phyloP scores from a whole-genome alignment of 2,329 filamentous ascomycete genomes.

The Diplodia intermedia region DNA sequence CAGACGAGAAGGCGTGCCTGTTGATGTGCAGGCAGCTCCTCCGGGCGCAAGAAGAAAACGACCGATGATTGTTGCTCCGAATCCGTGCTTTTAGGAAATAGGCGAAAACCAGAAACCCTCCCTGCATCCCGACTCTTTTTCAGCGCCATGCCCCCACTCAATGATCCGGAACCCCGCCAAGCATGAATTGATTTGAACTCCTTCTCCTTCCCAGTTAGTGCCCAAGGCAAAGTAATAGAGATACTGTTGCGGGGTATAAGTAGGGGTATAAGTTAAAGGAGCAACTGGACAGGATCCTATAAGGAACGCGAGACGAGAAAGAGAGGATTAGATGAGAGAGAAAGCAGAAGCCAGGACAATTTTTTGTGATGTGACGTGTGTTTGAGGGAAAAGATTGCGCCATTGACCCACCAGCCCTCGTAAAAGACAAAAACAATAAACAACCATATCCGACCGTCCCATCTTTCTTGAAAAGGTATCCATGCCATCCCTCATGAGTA shows the following conservation, averaged over 20 bases:
- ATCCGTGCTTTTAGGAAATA: conserved; percentile 10
- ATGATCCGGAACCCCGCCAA: conserved; percentile 17
- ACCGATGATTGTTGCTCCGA: conserved; percentile 17
- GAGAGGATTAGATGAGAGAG: conserved; percentile 15
- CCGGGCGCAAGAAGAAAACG: not conserved
- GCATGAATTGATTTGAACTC: conserved; percentile 11
- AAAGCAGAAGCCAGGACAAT: conserved; percentile 11
- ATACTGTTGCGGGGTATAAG: conserved; percentile 23
- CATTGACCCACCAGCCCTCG: conserved; percentile 8
- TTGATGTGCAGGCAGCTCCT: not conserved
- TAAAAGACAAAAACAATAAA: conserved; percentile 16
- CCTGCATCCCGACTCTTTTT: conserved; percentile 16
- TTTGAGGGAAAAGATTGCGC: conserved; percentile 16
- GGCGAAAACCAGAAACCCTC: not conserved
- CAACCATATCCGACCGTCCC: conserved; percentile 17
- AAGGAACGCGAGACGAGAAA: conserved; percentile 5
- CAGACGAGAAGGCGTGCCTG: not conserved
- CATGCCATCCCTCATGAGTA: conserved; percentile 28
- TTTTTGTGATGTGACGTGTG: conserved; percentile 19
- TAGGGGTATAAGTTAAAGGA: conserved; percentile 22
- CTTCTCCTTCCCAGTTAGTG: conserved; percentile 22
- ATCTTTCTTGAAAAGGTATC: conserved; percentile 26
- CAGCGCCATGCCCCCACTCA: conserved; percentile 7
- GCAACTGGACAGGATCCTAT: conserved; percentile 21
- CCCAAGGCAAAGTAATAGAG: conserved; percentile 24